Percentiles rank a stretch among this genome's conserved stretches.
phyloP scores from a whole-genome alignment of 2,329 filamentous ascomycete species.

The Rutstroemia sp. region DNA sequence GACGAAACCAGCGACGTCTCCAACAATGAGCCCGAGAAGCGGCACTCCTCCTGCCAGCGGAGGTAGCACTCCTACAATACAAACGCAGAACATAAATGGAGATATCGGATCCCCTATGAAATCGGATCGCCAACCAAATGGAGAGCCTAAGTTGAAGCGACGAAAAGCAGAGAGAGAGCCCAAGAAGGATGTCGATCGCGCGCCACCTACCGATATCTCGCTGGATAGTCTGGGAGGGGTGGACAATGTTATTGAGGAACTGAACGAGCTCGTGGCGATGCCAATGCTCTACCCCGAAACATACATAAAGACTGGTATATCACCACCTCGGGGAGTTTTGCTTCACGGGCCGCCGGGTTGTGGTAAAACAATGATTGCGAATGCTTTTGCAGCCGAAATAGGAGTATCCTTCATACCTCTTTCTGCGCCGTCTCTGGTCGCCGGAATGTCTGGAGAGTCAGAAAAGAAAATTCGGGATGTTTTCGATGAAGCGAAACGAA shows the following conservation, averaged over 20 bases:
- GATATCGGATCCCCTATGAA: constrained; percentile 24
- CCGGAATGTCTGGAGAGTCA: constrained; percentile 82
- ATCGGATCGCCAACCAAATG: constrained; percentile 50
- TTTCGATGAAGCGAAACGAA: constrained; percentile 78
- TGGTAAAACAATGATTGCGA: constrained; percentile 78
- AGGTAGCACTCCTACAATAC: constrained; percentile 15
- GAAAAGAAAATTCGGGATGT: constrained; percentile 80
- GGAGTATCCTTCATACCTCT: constrained; percentile 74
- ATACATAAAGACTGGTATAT: constrained; percentile 58
- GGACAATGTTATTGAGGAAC: constrained; percentile 60
- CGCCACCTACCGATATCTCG: constrained; percentile 58
- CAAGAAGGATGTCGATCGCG: constrained; percentile 49
- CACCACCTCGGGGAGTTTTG: constrained; percentile 66
- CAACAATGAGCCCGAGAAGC: constrained; percentile 17
- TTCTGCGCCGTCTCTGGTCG: constrained; percentile 74
- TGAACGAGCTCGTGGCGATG: constrained; percentile 65
- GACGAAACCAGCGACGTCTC: constrained; percentile 34
- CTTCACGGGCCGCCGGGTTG: constrained; percentile 80
- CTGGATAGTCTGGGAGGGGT: constrained; percentile 71
- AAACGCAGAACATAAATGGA: constrained; percentile 17
- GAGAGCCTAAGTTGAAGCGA: constrained; percentile 60
- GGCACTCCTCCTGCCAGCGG: constrained; percentile 17
- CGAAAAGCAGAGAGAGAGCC: constrained; percentile 45
- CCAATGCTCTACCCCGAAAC: constrained; percentile 63
- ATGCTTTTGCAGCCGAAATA: constrained; percentile 69